These are phyloP conservation scores for Aureobasidium lini DNA, from an alignment of 2,329 filamentous ascomycete species.

Conservation along the genomic window DNA sequence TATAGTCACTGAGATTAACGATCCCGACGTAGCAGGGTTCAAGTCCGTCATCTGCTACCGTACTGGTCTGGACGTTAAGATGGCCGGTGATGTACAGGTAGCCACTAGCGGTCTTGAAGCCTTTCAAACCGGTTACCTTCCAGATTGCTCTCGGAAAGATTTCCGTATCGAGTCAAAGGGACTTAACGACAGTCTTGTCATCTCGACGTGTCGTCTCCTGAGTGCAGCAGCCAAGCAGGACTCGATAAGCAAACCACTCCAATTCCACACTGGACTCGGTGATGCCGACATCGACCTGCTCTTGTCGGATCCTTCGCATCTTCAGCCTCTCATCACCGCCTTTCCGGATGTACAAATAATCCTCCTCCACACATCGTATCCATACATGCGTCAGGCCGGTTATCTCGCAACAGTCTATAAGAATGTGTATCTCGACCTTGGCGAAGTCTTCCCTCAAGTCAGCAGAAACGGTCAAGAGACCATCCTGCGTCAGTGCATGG, in stretches of 20 bases:
- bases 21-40: conserved; percentile 67
- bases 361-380: conserved; percentile 72
- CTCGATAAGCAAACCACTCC: conserved; percentile 59
- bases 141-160: conserved; percentile 30
- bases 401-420: conserved; percentile 70
- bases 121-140: conserved; percentile 35
- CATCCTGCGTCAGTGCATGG: conserved; percentile 63
- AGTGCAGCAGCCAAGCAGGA: conserved; percentile 34
- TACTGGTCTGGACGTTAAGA: conserved; percentile 60
- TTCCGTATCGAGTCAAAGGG: conserved; percentile 54
- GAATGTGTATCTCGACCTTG: conserved; percentile 77
- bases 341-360: conserved; percentile 68
- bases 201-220: conserved; percentile 55
- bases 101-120: conserved; percentile 24
- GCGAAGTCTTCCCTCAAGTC: conserved; percentile 72
- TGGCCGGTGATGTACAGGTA: conserved; percentile 35
- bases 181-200: conserved; percentile 64
- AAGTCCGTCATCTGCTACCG: conserved; percentile 80
- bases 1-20: conserved; percentile 52
- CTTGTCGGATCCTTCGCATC: conserved; percentile 63
- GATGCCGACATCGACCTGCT: conserved; percentile 69
- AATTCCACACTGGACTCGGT: conserved; percentile 77
- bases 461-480: conserved; percentile 68
- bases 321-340: conserved; percentile 64
- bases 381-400: conserved; percentile 68